Base-by-base conservation (phyloP, 169 alveolate genomes). In the Ichthyophthirius multifiliis region DNA sequence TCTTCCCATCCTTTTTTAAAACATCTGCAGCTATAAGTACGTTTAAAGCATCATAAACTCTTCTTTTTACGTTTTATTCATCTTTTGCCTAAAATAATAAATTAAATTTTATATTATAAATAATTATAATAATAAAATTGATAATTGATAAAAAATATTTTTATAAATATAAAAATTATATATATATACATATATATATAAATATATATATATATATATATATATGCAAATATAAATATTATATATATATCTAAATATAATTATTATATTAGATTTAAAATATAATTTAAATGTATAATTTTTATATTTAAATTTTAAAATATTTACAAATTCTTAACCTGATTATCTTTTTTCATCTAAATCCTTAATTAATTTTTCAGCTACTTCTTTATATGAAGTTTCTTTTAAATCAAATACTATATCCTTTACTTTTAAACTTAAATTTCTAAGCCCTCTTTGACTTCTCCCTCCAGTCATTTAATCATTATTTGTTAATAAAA, bases 41-140 rank as follows among this genome's bases (percentile, higher is more conserved):
- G 85, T 90, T 93, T 39, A 93, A 86, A 1, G 97, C 94, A 83
- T 90, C 95, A 83, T 93, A 93, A 31, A 93, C 94, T 87, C 97
- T 86, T 77, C 97, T 87, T 82, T 93, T 89, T 9, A 93, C 91
- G 74, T 93, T 93, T 55, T 93, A 84, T 65, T 89, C 96, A 67
- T 91, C 94, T 87, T 90, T 93, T 75, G 55, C 16, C 71, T 79
- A 43, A 71, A n/a, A n/a, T n/a, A n/a, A n/a, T n/a, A n/a, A n/a
- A n/a, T n/a, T n/a, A n/a, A n/a, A n/a, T n/a, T n/a, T n/a, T n/a
- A n/a, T n/a, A n/a, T n/a, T n/a, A n/a, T n/a, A n/a, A n/a, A n/a
- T n/a, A n/a, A n/a, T n/a, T n/a, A n/a, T n/a, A n/a, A n/a, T n/a
- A n/a, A n/a, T n/a, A n/a, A n/a, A n/a, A n/a, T n/a, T n/a, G n/a